Evolutionary conservation across 2,329 filamentous ascomycete species (phyloP).

Genomic region (Tolypocladium pustulatum): DNA sequence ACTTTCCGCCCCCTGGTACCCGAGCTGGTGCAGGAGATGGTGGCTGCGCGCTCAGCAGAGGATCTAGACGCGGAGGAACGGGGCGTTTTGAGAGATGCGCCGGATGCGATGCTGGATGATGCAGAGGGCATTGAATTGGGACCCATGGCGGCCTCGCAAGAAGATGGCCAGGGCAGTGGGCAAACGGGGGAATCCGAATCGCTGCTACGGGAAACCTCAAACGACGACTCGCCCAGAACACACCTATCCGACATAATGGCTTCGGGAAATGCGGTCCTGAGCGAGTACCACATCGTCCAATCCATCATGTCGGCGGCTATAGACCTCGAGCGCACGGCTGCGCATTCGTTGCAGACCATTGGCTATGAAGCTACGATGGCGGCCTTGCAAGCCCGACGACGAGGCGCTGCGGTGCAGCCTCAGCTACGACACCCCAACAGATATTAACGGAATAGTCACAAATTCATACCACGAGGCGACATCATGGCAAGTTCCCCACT

Average conservation of each 20-base stretch:
- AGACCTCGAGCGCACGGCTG: slow-evolving; percentile 35
- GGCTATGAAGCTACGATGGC: slow-evolving; percentile 44
- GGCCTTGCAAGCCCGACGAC: slow-evolving; percentile 34
- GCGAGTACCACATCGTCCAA: slow-evolving; percentile 42
- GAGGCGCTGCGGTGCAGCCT: slow-evolving; percentile 21
- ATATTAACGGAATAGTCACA: slow-evolving; percentile 4
- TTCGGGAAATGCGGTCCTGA: slow-evolving; percentile 44
- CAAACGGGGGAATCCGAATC: slow-evolving; percentile 17
- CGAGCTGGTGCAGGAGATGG: slow-evolving; percentile 15
- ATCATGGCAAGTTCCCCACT: not conserved
- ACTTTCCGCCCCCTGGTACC: slow-evolving; percentile 23
- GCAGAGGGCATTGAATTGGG: slow-evolving; percentile 36
- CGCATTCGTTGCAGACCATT: slow-evolving; percentile 41
- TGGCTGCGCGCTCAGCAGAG: slow-evolving; percentile 25
- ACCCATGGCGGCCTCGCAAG: slow-evolving; percentile 13
- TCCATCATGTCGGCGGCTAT: slow-evolving; percentile 36
- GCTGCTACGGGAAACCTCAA: slow-evolving; percentile 12
- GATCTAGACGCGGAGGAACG: slow-evolving; percentile 48
- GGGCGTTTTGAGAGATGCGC: slow-evolving; percentile 31
- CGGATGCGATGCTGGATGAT: slow-evolving; percentile 24
- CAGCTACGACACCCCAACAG: slow-evolving; percentile 6
- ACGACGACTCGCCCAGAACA: slow-evolving; percentile 21
- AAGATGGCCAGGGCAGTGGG: slow-evolving; percentile 12
- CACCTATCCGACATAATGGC: slow-evolving; percentile 36
- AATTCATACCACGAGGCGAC: not conserved